Evolutionary conservation across 2,329 filamentous ascomycete genomes (phyloP), one percentile per base, ranked within the genome.

Genomic region (Aspergillus aculeatinus): DNA sequence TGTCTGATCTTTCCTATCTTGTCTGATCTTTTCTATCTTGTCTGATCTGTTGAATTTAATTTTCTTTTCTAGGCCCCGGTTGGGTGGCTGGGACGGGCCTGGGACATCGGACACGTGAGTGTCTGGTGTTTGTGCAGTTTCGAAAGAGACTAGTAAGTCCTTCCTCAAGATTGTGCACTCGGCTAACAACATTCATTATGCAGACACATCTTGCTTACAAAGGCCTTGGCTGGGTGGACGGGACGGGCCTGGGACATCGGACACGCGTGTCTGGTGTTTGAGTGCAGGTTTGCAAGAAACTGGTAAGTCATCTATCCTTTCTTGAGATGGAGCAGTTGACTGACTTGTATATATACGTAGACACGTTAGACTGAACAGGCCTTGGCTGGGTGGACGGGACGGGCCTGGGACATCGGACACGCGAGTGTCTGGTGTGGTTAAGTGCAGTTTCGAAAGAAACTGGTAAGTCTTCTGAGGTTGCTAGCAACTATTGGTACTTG

Each of bases 41-140:
- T 19, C 16, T 21, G 23, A 39, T 44, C 27, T 59, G 23, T 42
- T 23, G 1, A 10, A 55, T 29, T n/a, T 42, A 39, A 48, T 10
- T 53, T 12, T 52, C 39, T 21, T 29, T 27, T 11, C 21, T 48
- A 14, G 51, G 35, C 29, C 35, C 3, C 27, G 51, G n/a, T 25
- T 54, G 51, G 39, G 39, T 27, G 51, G 63, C 33, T 59, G 63
- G 63, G 63, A 57, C 44, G 63, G 63, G 63, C 63, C 61, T 64
- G 63, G 63, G 63, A 52, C 57, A 64, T 64, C 60, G 29, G 55
- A 60, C 49, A 31, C 11, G 35, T 12, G 33, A 5, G 33, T 35
- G 14, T 16, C 33, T 12, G 12, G 12, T 35, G 33, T 35, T 48
- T 9, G 14, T 35, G 33, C 33, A 35, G 33, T 35, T 14, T 16